A percentile compares a stretch with the other conserved stretches of the same genome.
phyloP scores from a whole-genome alignment of 805 yeast species.

The Huiozyma naganishii region DNA sequence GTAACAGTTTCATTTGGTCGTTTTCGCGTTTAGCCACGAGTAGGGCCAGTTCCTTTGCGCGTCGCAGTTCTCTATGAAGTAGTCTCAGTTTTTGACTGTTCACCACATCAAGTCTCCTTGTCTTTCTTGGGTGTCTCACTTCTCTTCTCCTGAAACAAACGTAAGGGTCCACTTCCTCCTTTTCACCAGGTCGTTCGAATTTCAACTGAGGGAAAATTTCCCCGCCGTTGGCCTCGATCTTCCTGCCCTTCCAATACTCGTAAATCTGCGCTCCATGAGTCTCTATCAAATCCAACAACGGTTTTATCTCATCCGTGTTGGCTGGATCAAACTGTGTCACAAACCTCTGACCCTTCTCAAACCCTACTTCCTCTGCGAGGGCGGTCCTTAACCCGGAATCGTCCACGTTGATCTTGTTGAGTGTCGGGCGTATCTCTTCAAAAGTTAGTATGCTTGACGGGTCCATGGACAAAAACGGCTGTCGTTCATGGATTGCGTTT shows the following conservation, averaged over 20 bases:
- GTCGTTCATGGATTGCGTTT: slow-evolving; percentile 60
- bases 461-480: slow-evolving; percentile 81
- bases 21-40: slow-evolving; percentile 59
- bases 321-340: slow-evolving; percentile 41
- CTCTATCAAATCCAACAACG: slow-evolving; percentile 39
- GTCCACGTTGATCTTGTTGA: slow-evolving; percentile 31
- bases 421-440: slow-evolving; percentile 52
- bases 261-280: slow-evolving; percentile 59
- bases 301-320: slow-evolving; percentile 31
- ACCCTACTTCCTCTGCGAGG: slow-evolving; percentile 45
- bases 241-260: slow-evolving; percentile 71
- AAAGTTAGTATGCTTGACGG: slow-evolving; percentile 64
- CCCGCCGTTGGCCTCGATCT: slow-evolving; percentile 58
- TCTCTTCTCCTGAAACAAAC: slow-evolving; percentile 93
- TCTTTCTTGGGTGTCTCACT: slow-evolving; percentile 88
- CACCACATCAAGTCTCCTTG: slow-evolving; percentile 86
- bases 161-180: slow-evolving; percentile 90
- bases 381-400: slow-evolving; percentile 46
- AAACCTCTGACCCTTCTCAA: slow-evolving; percentile 35
- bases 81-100: slow-evolving; percentile 74
- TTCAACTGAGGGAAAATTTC: slow-evolving; percentile 63
- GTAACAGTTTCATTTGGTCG: slow-evolving; percentile 37
- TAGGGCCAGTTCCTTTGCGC: slow-evolving; percentile 59
- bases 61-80: slow-evolving; percentile 64
- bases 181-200: slow-evolving; percentile 79